phyloP scores from a whole-genome alignment of 257 asterid species.

The Pogostemon cablin region DNA sequence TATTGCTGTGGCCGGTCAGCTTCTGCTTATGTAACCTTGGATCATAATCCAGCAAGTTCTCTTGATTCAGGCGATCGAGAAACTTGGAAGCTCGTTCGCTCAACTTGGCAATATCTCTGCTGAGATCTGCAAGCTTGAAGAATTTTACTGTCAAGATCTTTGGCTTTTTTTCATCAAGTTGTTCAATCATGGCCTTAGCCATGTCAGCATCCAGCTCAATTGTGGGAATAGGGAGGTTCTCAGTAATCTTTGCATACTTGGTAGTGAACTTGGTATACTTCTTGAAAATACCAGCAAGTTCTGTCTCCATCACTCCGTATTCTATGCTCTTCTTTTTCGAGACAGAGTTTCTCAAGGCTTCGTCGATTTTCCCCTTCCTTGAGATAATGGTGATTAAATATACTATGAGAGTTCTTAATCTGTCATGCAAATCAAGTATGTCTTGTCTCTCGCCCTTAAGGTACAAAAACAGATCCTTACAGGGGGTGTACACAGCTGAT shows the following conservation, averaged over 20 bases:
- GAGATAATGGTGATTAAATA: background rate
- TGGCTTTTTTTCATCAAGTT: background rate
- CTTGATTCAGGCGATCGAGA: background rate
- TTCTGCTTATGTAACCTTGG: no score
- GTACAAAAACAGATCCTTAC: slow-evolving; percentile 10
- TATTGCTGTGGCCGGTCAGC: no score
- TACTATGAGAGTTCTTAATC: background rate
- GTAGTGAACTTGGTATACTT: background rate
- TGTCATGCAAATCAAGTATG: background rate
- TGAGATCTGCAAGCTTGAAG: slow-evolving; percentile 12
- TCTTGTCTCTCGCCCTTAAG: background rate
- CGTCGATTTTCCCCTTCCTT: background rate
- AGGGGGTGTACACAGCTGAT: background rate
- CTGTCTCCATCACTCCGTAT: background rate
- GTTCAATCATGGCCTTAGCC: background rate
- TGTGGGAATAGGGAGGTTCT: background rate
- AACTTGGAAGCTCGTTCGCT: background rate
- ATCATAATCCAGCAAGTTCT: no score
- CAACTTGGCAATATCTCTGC: slow-evolving; percentile 9
- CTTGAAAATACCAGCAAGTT: background rate
- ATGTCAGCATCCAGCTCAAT: background rate
- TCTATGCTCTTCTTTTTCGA: background rate
- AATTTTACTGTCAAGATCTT: background rate
- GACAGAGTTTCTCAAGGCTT: background rate
- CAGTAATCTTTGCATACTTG: background rate